Base-by-base conservation (phyloP, 1,284 basidiomycete species). In the Termitomyces sp. region DNA sequence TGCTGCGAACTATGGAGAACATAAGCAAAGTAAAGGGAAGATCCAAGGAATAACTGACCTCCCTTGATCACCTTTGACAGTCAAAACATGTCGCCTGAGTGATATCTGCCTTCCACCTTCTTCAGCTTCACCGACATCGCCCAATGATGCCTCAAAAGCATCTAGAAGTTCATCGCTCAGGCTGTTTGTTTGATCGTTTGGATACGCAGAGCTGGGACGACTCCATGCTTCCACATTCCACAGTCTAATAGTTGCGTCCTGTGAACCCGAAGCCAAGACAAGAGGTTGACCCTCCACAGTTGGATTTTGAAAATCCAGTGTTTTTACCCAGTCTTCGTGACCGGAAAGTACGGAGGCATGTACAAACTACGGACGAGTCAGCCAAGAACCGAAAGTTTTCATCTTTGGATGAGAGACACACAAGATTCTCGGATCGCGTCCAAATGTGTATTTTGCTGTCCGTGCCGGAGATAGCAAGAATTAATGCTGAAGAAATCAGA, bases 321-420 rank as follows among this genome's bases (percentile, higher is more conserved):
- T 79, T 57, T 88, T 83, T 46, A 97, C 78, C 94, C 94, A 98
- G 66, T 97, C 94, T 74, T 96, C 90, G 64, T 98, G 94, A 0
- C 94, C 94, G 33, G 89, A 78, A 33, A 98, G 77, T 0, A 78
- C 74, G 5, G 77, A 78, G 18, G 81, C 77, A 51, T 68, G 72
- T 16, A 83, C 72, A 63, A 85, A 85, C 84, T 88, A 56, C 8
- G 19, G 43, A 38, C 24, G 49, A 42, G 51, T 52, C 24, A 58
- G 44, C 31, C 31, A 48, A 28, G 14, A 52, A 21, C 26, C 46
- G 30, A 49, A 21, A 45, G 46, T 5, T 41, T 6, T 18, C n/a
- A 3, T 9, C 6, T 30, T 13, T 26, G 9, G 38, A 48, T 24
- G 21, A 34, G 48, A 5, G 28, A 61, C 68, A 28, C 61, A 86